phyloP scores from a whole-genome alignment of 2,329 filamentous ascomycete species.

The Phyllosticta citriasiana region DNA sequence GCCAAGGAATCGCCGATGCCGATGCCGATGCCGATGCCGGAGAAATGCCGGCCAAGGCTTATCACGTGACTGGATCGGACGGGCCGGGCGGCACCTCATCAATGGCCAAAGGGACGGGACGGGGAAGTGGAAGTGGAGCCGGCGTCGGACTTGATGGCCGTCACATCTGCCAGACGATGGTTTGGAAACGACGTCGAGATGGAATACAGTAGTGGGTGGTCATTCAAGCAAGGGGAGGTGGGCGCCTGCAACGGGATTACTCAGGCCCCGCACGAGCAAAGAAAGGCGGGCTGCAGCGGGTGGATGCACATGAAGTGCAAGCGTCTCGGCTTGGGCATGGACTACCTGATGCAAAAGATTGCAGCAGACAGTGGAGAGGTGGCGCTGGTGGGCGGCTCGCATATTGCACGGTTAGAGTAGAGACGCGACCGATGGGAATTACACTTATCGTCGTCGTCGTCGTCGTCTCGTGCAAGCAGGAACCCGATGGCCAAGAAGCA shows the following conservation, averaged over 20 bases:
- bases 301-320: neutral
- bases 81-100: neutral
- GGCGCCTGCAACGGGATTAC: neutral
- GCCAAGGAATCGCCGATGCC: neutral
- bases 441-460: too few species aligned
- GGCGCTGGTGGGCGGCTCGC: neutral
- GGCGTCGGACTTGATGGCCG: neutral
- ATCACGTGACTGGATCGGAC: neutral
- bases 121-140: too few species aligned
- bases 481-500: neutral
- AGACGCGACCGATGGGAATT: too few species aligned
- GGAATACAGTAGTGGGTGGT: too few species aligned
- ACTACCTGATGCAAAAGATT: neutral
- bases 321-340: neutral
- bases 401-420: neutral
- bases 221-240: neutral
- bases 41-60: neutral
- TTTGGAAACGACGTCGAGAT: too few species aligned
- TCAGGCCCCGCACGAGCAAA: neutral
- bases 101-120: too few species aligned
- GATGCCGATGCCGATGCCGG: constrained; percentile 2
- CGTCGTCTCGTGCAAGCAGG: neutral
- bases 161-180: neutral
- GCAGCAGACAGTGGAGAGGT: neutral
- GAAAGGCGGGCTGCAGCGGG: neutral